Conservation (phyloP, 306 rosid species). For the Potentilla sterilis region DNA sequence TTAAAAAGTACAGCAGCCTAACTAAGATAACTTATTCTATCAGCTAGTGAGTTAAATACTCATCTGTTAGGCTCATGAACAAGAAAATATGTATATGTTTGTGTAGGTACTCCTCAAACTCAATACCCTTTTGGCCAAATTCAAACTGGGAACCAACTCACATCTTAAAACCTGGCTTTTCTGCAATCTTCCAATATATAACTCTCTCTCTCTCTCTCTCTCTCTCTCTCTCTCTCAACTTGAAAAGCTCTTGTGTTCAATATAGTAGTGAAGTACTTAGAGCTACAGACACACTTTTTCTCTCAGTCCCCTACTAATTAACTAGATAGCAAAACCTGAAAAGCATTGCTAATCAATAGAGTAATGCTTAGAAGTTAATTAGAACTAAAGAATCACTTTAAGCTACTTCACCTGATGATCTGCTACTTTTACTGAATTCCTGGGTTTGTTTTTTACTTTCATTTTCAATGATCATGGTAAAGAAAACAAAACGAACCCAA, state of each 20-base stretch:
- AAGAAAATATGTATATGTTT: conserved; percentile 23
- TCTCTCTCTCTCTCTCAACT: neutral
- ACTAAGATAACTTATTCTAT: neutral
- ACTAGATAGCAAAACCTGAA: conserved; percentile 23
- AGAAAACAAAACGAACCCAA: neutral
- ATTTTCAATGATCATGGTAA: conserved; percentile 2
- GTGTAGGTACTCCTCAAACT: conserved; percentile 23
- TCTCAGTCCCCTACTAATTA: neutral
- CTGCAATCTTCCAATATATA: conserved; percentile 25
- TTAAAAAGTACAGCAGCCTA: neutral
- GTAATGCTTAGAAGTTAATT: conserved; percentile 28
- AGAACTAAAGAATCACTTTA: conserved; percentile 30
- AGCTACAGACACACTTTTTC: conserved; percentile 28
- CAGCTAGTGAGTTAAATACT: conserved; percentile 5
- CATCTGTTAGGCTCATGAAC: conserved; percentile 22
- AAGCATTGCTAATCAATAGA: conserved; percentile 26
- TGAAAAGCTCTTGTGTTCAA: conserved; percentile 24
- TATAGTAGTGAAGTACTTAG: conserved; percentile 19
- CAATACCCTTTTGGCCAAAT: conserved; percentile 21
- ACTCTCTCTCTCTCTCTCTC: conserved; percentile 20
- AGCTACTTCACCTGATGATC: conserved; percentile 9
- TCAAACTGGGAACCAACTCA: conserved; percentile 32
- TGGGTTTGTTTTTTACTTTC: conserved; percentile 42
- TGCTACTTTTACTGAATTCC: conserved; percentile 57
- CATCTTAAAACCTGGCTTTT: conserved; percentile 55